Evolutionary conservation across 306 rosid genomes (phyloP).

Genomic region (Sicyos baderoa): DNA sequence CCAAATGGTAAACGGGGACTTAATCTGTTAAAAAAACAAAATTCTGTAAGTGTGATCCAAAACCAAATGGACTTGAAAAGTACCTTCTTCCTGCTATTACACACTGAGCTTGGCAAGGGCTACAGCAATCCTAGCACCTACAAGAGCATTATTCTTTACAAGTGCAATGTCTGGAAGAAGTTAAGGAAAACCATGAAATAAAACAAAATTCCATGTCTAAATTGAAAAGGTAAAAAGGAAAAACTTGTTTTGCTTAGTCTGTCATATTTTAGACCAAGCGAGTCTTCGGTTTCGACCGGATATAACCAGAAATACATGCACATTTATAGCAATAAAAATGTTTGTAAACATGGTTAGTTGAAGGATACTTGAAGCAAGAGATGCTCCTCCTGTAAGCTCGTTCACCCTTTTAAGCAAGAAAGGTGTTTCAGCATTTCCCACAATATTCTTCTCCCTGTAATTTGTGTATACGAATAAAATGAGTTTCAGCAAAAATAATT

Average conservation of each 20-base stretch:
- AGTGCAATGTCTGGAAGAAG: slow-evolving; percentile 69
- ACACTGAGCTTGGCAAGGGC: slow-evolving; percentile 55
- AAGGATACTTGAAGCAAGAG: slow-evolving; percentile 85
- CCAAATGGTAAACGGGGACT: not conserved
- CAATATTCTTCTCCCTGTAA: slow-evolving; percentile 56
- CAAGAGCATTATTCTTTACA: slow-evolving; percentile 82
- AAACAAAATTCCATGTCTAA: not conserved
- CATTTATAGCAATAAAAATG: not conserved
- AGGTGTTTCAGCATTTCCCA: slow-evolving; percentile 81
- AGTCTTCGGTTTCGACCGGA: not conserved
- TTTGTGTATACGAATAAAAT: not conserved
- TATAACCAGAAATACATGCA: not conserved
- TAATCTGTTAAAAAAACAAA: not conserved
- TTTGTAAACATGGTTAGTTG: not conserved
- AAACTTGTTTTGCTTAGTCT: not conserved
- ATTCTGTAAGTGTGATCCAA: not conserved
- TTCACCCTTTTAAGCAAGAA: slow-evolving; percentile 71
- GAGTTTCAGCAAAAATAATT: not conserved
- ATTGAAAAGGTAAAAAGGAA: not conserved
- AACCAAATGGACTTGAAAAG: not conserved
- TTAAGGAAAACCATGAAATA: slow-evolving; percentile 31
- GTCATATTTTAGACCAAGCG: not conserved
- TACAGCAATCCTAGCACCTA: slow-evolving; percentile 63
- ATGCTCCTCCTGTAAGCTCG: slow-evolving; percentile 77
- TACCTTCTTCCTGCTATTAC: slow-evolving; percentile 35